Percentiles rank a stretch among this genome's conserved stretches.
phyloP scores from a whole-genome alignment of 1,284 basidiomycete genomes.

The Ustilago sp. region DNA sequence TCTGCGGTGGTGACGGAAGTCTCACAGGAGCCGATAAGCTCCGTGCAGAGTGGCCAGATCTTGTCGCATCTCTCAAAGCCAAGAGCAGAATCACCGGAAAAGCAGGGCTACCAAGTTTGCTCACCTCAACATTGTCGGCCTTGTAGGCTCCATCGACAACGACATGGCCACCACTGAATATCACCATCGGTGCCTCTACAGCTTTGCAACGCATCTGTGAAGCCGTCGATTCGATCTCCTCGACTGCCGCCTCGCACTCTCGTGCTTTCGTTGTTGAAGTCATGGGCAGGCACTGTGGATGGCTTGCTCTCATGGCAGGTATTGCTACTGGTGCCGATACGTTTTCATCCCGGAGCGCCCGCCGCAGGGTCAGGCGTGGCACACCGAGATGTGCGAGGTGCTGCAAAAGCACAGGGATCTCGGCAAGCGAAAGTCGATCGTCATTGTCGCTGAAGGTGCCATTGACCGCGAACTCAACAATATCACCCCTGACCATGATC shows the following conservation, averaged over 20 bases:
- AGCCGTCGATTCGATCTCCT: conserved; percentile 96
- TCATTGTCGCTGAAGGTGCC: conserved; percentile 97
- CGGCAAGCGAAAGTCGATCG: conserved; percentile 97
- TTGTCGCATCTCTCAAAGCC: conserved; percentile 78
- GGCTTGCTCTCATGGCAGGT: conserved; percentile 92
- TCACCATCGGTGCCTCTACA: conserved; percentile 95
- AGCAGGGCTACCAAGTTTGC: conserved; percentile 76
- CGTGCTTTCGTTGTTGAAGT: conserved; percentile 98
- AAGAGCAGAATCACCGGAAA: conserved; percentile 80
- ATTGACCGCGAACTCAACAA: conserved; percentile 87
- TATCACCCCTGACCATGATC: conserved; percentile 88
- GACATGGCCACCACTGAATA: conserved; percentile 97
- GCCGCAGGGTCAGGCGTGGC: conserved; percentile 83
- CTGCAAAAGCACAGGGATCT: conserved; percentile 88
- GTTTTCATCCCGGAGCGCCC: conserved; percentile 96
- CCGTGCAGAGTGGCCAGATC: conserved; percentile 89
- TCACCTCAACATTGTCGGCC: conserved; percentile 93
- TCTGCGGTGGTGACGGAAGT: conserved; percentile 96
- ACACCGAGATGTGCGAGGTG: conserved; percentile 88
- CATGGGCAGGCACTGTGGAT: conserved; percentile 98
- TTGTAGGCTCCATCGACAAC: conserved; percentile 98
- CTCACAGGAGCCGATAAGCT: conserved; percentile 96
- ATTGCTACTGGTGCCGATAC: conserved; percentile 94
- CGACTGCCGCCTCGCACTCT: conserved; percentile 93
- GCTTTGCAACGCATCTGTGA: conserved; percentile 97